Evolutionary conservation across 148 eudicot species (phyloP), one percentile per base, ranked within the genome.

Genomic region (Vaccinium darrowii): DNA sequence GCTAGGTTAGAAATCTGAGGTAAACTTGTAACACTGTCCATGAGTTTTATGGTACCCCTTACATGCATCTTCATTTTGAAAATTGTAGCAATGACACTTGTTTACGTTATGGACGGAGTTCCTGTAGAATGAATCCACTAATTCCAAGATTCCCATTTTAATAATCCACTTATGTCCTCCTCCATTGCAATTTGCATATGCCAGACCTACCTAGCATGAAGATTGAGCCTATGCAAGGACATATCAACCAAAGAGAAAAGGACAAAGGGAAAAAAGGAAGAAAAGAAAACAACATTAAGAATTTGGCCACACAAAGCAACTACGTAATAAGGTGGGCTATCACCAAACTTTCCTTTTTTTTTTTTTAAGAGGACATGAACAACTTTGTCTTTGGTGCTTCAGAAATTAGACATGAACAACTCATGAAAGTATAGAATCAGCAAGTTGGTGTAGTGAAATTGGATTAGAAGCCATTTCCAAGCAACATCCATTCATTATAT

Each of bases 341-440:
- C 39, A 73, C 62, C 13, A n/a, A 33, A 30, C 51, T 30, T 8
- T 7, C 4, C 19, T 62, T 54, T n/a, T 63, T 27, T 0, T 33
- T 1, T 3, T 1, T 65, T 23, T 10, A 65, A 14, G 47, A 72
- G 47, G 18, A 25, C 62, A 67, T 25, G 27, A 71, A 82, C 10
- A 67, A 1, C 51, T 43, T 43, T 43, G 6, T 43, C 6, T 43
- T 43, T 43, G 47, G 47, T 4, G 7, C 47, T 43, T 43, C 47
- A 43, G 47, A 43, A 43, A 43, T 43, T 5, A 43, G 33, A 25
- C 62, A 67, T 25, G 27, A 71, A 82, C 10, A 67, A 1, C 51
- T 8, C 77, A 69, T 67, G 62, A 71, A 52, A 82, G 50, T 50
- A 82, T 12, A 49, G 25, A 80, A 81, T 78, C 54, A 79, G 33